Conservation (phyloP, 139 green algal genomes). For the Zygnema circumcarinatum region DNA sequence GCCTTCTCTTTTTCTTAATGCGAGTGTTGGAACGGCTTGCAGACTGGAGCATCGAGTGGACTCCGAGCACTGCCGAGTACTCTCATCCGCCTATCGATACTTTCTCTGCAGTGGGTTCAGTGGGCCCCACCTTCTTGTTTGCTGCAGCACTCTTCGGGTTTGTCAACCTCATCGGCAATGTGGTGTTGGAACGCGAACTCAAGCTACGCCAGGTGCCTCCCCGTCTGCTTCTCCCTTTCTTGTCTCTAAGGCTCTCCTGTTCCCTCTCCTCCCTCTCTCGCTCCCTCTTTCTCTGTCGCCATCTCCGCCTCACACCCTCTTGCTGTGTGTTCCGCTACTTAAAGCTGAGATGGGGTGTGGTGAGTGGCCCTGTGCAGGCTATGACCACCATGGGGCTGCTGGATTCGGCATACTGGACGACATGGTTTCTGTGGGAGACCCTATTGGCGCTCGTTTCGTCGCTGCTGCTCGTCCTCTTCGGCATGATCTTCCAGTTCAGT, state of each 20-base stretch:
- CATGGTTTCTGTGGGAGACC: constrained; percentile 73
- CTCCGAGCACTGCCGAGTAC: constrained; percentile 68
- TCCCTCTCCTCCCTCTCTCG: too few species aligned
- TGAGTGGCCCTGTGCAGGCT: too few species aligned
- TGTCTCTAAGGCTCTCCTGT: too few species aligned
- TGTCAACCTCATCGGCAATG: constrained; percentile 74
- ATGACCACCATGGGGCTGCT: constrained; percentile 90
- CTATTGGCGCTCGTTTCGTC: constrained; percentile 54
- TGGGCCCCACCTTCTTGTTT: constrained; percentile 89
- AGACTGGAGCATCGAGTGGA: constrained; percentile 65
- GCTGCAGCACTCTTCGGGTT: constrained; percentile 92
- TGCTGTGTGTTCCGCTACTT: too few species aligned
- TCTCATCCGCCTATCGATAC: constrained; percentile 79
- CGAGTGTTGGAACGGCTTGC: not conserved
- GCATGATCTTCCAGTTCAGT: constrained; percentile 83
- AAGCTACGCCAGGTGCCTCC: constrained; percentile 69
- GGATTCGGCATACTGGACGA: constrained; percentile 86
- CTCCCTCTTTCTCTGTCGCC: too few species aligned
- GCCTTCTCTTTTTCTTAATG: not conserved
- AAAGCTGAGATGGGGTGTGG: too few species aligned
- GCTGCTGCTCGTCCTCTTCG: constrained; percentile 83
- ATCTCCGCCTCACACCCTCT: too few species aligned
- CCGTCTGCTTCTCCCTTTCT: too few species aligned
- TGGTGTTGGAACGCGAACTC: constrained; percentile 78
- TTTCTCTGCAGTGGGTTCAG: constrained; percentile 71